Conservation (phyloP, 1,139 yeast species). For the Schwanniomyces etchellsii region DNA sequence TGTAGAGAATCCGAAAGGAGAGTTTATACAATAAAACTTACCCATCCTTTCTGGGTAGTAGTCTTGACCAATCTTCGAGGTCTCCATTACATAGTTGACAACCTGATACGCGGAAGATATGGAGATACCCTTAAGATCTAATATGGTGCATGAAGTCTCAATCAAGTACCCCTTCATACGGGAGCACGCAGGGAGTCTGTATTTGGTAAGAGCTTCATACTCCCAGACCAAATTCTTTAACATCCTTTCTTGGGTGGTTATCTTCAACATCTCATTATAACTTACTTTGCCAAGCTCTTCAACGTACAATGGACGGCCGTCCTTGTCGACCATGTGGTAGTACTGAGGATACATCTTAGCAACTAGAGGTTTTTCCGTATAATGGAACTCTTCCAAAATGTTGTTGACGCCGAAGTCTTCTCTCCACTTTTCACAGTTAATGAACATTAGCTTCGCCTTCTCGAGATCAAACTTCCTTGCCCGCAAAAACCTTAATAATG, state of each 20-base stretch:
- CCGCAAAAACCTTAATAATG: constrained; percentile 82
- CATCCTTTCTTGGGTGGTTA: constrained; percentile 96
- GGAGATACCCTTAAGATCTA: constrained; percentile 93
- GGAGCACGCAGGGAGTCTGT: constrained; percentile 91
- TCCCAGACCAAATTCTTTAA: constrained; percentile 95
- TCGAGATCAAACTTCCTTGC: constrained; percentile 90
- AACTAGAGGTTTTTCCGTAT: constrained; percentile 84
- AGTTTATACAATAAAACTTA: constrained; percentile 88
- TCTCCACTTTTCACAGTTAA: constrained; percentile 90
- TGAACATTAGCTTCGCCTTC: constrained; percentile 77
- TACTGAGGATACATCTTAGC: constrained; percentile 93
- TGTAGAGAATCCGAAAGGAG: constrained; percentile 95
- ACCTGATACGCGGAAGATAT: constrained; percentile 81
- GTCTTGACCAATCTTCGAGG: constrained; percentile 91
- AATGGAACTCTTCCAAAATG: constrained; percentile 78
- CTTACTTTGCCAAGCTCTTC: constrained; percentile 93
- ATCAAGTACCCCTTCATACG: constrained; percentile 72
- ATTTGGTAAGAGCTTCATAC: constrained; percentile 81
- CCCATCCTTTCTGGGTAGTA: constrained; percentile 99
- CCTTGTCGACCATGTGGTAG: constrained; percentile 94
- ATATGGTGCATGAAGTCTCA: constrained; percentile 93
- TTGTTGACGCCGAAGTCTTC: constrained; percentile 80
- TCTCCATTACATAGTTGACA: constrained; percentile 82
- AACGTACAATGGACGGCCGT: constrained; percentile 91
- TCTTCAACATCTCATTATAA: constrained; percentile 83